phyloP scores from a whole-genome alignment of 1,284 basidiomycete genomes.

The Boletus nobilissimus region DNA sequence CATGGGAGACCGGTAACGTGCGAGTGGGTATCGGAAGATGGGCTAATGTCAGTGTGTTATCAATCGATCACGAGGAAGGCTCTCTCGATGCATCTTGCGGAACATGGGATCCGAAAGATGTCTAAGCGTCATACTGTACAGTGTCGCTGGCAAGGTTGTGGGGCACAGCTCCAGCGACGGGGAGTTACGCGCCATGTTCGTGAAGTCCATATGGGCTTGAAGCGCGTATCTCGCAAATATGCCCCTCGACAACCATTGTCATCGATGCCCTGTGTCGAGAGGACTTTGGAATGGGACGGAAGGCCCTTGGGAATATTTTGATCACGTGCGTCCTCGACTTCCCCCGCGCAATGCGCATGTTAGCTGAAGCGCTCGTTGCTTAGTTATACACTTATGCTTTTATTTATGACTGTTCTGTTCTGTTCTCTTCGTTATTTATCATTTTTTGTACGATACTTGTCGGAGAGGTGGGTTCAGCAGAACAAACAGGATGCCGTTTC shows the following conservation, averaged over 20 bases:
- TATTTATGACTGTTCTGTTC: neutral
- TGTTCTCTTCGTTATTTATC: neutral
- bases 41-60: constrained; percentile 10
- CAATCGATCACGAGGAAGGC: neutral
- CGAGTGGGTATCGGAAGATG: constrained; percentile 20
- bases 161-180: constrained; percentile 5
- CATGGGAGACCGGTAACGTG: neutral
- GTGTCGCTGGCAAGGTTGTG: constrained; percentile 35
- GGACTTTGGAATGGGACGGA: neutral
- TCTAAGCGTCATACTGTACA: neutral
- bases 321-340: neutral
- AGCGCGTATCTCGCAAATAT: neutral
- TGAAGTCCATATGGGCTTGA: constrained; percentile 31
- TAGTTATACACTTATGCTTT: neutral
- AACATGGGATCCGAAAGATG: constrained; percentile 31
- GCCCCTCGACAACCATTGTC: neutral
- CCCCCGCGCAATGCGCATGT: neutral
- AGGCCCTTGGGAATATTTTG: neutral
- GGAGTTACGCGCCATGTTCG: constrained; percentile 25
- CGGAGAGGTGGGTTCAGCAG: neutral
- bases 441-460: constrained; percentile 22
- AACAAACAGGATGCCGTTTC: neutral
- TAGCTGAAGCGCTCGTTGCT: neutral
- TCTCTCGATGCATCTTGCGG: constrained; percentile 28
- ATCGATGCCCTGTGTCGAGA: neutral